phyloP scores from a whole-genome alignment of 352 stramenopile species.

The Phytophthora tentaculata region DNA sequence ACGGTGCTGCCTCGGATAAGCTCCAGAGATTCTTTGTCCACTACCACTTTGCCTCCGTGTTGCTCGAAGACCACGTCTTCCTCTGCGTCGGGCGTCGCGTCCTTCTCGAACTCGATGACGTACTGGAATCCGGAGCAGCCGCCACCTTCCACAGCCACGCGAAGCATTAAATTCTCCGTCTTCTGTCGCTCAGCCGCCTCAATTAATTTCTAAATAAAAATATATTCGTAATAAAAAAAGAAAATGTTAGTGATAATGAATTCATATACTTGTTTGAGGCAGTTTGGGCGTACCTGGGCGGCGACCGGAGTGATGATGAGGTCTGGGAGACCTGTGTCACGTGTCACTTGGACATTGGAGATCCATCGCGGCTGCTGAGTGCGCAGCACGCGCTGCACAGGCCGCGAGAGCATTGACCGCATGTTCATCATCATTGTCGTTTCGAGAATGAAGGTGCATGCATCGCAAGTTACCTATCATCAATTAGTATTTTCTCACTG shows the following conservation, averaged over 20 bases:
- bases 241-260: slow-evolving; percentile 1
- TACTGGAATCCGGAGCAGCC: slow-evolving; percentile 96
- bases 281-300: slow-evolving; percentile 45
- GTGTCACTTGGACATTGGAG: slow-evolving; percentile 48
- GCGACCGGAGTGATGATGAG: slow-evolving; percentile 75
- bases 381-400: slow-evolving; percentile 24
- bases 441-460: slow-evolving; percentile 11
- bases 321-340: slow-evolving; percentile 54
- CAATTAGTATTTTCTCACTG: neutral
- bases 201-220: slow-evolving; percentile 53
- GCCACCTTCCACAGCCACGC: slow-evolving; percentile 91
- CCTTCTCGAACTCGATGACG: slow-evolving; percentile 88
- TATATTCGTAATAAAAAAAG: slow-evolving; percentile 5
- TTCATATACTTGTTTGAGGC: too few relatives aligned
- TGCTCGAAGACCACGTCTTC: slow-evolving; percentile 84
- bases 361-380: slow-evolving; percentile 31
- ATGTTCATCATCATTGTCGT: slow-evolving; percentile 27
- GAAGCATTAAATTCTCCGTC: slow-evolving; percentile 69
- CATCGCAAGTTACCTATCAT: neutral
- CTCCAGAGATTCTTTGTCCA: slow-evolving; percentile 94
- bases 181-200: slow-evolving; percentile 68
- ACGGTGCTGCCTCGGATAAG: slow-evolving; percentile 94
- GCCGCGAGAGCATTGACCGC: slow-evolving; percentile 29
- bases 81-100: slow-evolving; percentile 56
- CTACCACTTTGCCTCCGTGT: slow-evolving; percentile 86